Evolutionary conservation across 495 filamentous ascomycete species (phyloP).

Genomic region (Penicillium coffeae): DNA sequence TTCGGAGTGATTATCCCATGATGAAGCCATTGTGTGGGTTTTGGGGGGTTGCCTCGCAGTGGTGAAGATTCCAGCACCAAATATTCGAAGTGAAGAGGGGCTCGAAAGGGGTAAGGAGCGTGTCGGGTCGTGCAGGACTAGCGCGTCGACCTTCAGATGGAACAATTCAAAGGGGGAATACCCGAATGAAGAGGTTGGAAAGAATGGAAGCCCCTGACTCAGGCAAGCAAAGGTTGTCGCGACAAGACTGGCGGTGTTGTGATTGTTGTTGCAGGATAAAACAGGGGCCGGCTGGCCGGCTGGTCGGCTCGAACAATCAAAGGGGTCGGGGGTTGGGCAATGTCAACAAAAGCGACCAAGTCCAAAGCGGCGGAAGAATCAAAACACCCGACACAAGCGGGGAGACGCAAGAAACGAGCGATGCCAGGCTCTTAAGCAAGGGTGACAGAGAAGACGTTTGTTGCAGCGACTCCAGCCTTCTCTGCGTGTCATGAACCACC

Average conservation of each 20-base stretch:
- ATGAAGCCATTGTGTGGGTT: slow-evolving; percentile 30
- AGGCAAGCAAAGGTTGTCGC: not conserved
- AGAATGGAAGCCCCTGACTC: not conserved
- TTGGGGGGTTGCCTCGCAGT: not conserved
- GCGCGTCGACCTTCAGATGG: slow-evolving; percentile 8
- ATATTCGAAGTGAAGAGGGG: slow-evolving; percentile 13
- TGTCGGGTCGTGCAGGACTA: slow-evolving; percentile 5
- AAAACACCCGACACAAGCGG: slow-evolving; percentile 1
- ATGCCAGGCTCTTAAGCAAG: slow-evolving; percentile 14
- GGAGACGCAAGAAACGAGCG: slow-evolving; percentile 9
- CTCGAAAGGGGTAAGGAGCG: slow-evolving; percentile 22
- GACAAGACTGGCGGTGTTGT: not conserved
- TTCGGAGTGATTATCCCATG: slow-evolving; percentile 26
- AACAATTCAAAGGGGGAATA: slow-evolving; percentile 4
- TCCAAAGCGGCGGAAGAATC: not conserved
- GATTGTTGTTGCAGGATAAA: not conserved
- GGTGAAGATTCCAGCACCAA: slow-evolving; percentile 23
- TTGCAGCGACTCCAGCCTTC: slow-evolving; percentile 11
- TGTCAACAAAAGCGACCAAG: not conserved
- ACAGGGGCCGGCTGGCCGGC: no score
- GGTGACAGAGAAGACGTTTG: slow-evolving; percentile 2
- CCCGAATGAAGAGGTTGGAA: not conserved
- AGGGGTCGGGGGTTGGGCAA: not conserved
- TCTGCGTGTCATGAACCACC: not conserved
- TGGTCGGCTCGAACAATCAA: not conserved